Evolutionary conservation across 768 basidiomycete species (phyloP), one percentile per base, ranked within the genome.

Genomic region (Russula olivacea): DNA sequence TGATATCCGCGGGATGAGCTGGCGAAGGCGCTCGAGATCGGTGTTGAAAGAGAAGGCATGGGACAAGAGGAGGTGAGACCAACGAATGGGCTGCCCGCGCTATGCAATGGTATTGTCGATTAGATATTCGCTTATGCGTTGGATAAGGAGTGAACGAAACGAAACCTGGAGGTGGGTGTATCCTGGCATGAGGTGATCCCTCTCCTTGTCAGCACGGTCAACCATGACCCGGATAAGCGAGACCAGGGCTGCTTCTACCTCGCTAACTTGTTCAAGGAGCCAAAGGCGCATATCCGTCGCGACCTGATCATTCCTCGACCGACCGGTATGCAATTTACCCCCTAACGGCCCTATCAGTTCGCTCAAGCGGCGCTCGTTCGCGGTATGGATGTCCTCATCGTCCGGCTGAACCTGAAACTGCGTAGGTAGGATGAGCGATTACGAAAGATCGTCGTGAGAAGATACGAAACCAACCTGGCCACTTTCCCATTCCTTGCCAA

Each of bases 331-430:
- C 48, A 99, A 80, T 75, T 98, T 99, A 3, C 97, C 97, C 6
- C 92, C 94, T 17, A 93, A 83, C 15, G 90, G 79, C 0, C 97
- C 97, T 58, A 98, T 92, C 58, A 99, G 76, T 76, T 99, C 96
- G 66, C 87, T 91, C 68, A 99, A 75, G 47, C 97, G 84, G 52
- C 97, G 86, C 73, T 99, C 97, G 71, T 98, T 99, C 58, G 97
- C 97, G 14, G 97, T 99, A 74, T 98, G 96, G 63, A 99, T 98
- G 71, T 99, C 97, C 71, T 99, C 97, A 69, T 99, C 97, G 68
- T 96, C 93, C n/a, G 84, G 78, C 64, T 87, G 79, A 34, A 85
- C 75, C 60, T 77, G 72, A 71, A 99, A 99, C 89, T 95, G 69
- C 40, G 14, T 25, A 34, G 34, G 14, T 25, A 34, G 34, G 23